Evolutionary conservation across 371 early-diverging fungal species (phyloP).

Genomic region (Modicella reniformis): DNA sequence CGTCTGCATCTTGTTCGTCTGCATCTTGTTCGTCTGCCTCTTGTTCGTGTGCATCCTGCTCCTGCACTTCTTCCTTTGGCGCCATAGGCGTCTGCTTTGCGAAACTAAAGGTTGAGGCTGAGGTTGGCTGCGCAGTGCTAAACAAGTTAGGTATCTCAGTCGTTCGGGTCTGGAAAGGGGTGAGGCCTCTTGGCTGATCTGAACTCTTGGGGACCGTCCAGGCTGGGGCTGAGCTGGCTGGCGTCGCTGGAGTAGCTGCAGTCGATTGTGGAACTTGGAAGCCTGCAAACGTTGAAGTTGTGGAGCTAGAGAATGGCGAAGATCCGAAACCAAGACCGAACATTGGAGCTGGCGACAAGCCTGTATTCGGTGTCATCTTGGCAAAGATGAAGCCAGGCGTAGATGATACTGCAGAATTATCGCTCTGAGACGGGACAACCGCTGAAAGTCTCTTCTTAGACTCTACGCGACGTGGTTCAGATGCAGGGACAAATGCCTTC

Average conservation of each 20-base stretch:
- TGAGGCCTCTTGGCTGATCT: constrained; percentile 9
- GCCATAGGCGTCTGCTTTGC: neutral
- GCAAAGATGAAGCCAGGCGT: neutral
- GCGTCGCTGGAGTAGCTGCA: neutral
- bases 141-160: neutral
- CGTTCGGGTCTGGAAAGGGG: constrained; percentile 28
- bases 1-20: constrained; percentile 4
- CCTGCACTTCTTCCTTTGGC: constrained; percentile 1
- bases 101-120: constrained; percentile 6
- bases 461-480: constrained; percentile 43
- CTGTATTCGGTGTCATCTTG: neutral
- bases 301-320: neutral
- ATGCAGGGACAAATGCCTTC: constrained; percentile 21
- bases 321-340: constrained; percentile 4
- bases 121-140: neutral
- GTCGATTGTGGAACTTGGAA: constrained; percentile 10
- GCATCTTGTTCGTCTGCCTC: constrained; percentile 6
- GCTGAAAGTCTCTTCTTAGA: constrained; percentile 44
- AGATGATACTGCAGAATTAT: constrained; percentile 3
- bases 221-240: constrained; percentile 5
- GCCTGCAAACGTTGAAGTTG: constrained; percentile 11
- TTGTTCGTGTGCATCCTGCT: neutral
- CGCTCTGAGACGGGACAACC: constrained; percentile 16
- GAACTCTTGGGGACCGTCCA: constrained; percentile 2
- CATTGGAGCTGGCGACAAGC: neutral